Conservation (phyloP, 208 protist genomes). For the Trypanosoma lewisi region DNA sequence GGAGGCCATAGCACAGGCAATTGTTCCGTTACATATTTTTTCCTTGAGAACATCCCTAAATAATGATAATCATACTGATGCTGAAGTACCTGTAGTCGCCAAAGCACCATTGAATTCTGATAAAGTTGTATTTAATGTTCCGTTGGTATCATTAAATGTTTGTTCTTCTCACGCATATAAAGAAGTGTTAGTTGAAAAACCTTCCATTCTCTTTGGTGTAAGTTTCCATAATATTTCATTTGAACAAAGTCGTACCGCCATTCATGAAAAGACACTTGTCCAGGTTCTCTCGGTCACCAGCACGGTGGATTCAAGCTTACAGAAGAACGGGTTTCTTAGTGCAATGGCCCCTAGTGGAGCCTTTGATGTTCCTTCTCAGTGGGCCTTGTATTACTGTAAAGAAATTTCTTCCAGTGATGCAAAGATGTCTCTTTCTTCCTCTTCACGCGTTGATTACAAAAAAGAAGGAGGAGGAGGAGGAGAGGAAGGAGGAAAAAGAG, state of each 20-base stretch:
- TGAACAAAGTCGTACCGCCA: constrained; percentile 16
- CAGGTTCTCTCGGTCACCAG: constrained; percentile 10
- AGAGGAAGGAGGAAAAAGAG: not conserved
- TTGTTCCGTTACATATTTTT: constrained; percentile 24
- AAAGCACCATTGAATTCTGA: constrained; percentile 1
- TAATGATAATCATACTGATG: not conserved
- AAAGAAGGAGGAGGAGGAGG: not conserved
- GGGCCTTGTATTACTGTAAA: constrained; percentile 29
- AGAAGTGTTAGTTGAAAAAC: constrained; percentile 4
- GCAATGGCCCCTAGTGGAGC: constrained; percentile 16
- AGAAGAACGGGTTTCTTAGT: constrained; percentile 28
- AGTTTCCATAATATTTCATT: constrained; percentile 9
- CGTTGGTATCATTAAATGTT: constrained; percentile 23
- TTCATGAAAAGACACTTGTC: constrained; percentile 19
- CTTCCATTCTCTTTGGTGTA: constrained; percentile 20
- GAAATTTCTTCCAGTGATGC: constrained; percentile 12
- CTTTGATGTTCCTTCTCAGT: constrained; percentile 22
- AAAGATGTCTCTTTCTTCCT: not conserved
- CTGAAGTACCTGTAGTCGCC: not conserved
- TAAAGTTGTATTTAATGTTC: constrained; percentile 14
- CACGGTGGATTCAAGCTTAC: constrained; percentile 18
- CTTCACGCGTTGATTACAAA: not conserved
- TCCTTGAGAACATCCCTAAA: not conserved
- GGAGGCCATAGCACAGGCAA: constrained; percentile 27
- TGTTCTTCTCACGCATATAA: constrained; percentile 17